Percentiles rank a stretch among this genome's conserved stretches.
phyloP scores from a whole-genome alignment of 768 basidiomycete genomes.

The Trametes maxima region DNA sequence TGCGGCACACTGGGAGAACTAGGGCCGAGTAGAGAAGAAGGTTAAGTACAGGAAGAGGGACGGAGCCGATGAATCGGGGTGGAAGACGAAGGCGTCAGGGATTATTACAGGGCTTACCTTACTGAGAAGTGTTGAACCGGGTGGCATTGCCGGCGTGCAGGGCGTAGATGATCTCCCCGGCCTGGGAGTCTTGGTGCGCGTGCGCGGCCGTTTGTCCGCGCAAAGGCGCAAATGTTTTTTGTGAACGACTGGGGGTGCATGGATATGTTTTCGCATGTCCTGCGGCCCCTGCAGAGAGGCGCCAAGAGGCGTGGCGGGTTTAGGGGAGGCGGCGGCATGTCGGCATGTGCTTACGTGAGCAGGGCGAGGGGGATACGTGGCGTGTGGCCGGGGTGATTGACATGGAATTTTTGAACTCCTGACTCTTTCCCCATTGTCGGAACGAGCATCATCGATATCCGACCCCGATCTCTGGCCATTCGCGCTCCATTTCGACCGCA shows the following conservation, averaged over 20 bases:
- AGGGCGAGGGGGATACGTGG: not conserved
- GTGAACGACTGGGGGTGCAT: not conserved
- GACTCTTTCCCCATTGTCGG: constrained; percentile 8
- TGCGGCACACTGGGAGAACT: not conserved
- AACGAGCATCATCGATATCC: constrained; percentile 7
- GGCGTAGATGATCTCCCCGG: not conserved
- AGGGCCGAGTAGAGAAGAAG: not conserved
- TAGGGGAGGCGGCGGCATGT: constrained; percentile 2
- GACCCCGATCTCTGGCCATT: not conserved
- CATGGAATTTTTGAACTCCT: constrained; percentile 1
- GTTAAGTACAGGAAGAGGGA: not conserved
- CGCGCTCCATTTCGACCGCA: not conserved
- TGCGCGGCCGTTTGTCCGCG: not conserved
- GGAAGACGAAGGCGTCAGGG: not conserved
- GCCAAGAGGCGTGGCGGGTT: not conserved
- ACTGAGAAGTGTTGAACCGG: constrained; percentile 5
- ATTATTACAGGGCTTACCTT: not conserved
- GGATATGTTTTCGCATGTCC: no score
- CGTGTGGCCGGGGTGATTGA: not conserved
- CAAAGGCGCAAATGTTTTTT: not conserved
- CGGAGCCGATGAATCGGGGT: not conserved
- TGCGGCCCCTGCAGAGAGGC: not conserved
- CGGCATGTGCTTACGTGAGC: constrained; percentile 3
- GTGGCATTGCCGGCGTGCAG: constrained; percentile 8
- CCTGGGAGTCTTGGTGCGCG: not conserved